These are phyloP conservation scores for Colletotrichum tamarilloi DNA, from an alignment of 2,329 filamentous ascomycete species.

Conservation along the genomic window DNA sequence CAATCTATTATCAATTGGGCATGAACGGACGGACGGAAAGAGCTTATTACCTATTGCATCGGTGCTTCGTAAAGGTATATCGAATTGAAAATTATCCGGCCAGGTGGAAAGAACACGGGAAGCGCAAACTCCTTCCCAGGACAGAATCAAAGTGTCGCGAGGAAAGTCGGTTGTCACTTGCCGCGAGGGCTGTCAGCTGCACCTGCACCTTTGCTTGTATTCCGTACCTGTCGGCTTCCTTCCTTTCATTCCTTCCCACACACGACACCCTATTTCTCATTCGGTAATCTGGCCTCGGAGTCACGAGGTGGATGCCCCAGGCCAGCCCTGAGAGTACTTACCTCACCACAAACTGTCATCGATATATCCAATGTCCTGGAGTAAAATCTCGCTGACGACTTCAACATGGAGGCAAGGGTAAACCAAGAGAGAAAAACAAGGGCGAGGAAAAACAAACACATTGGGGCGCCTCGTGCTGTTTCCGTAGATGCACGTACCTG, in stretches of 20 bases:
- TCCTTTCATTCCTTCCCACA: conserved; percentile 11
- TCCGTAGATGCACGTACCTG: conserved; percentile 1
- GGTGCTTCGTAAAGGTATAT: too few relatives aligned
- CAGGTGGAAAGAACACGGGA: background rate
- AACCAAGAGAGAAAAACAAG: background rate
- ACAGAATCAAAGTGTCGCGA: background rate
- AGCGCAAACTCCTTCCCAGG: background rate
- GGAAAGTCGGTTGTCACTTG: background rate
- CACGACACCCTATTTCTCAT: conserved; percentile 2
- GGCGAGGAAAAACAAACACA: background rate
- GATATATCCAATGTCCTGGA: too few relatives aligned
- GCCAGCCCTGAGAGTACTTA: background rate
- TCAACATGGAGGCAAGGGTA: background rate
- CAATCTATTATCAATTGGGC: background rate
- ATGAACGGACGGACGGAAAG: background rate
- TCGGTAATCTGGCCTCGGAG: conserved; percentile 15
- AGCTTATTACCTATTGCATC: background rate
- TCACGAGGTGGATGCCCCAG: background rate
- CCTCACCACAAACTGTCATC: background rate
- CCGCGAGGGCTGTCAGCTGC: background rate
- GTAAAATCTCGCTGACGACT: too few relatives aligned
- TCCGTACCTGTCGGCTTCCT: conserved; percentile 5
- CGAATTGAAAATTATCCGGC: background rate
- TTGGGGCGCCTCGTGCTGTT: background rate
- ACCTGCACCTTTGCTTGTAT: background rate